Conservation (phyloP, 1,284 basidiomycete species). For the Fistulinella staudtii region DNA sequence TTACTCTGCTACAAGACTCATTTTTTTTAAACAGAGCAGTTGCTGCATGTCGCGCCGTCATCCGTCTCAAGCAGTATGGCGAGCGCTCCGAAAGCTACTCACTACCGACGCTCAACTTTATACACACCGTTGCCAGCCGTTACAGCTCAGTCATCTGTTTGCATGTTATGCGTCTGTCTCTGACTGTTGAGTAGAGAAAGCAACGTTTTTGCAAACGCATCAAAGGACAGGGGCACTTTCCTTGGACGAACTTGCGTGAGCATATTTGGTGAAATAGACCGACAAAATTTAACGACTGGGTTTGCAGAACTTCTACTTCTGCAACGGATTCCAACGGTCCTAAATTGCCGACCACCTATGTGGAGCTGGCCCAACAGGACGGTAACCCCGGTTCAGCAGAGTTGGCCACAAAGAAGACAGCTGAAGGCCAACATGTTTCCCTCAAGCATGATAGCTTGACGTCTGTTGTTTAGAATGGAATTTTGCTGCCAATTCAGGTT, state of each 20-base stretch:
- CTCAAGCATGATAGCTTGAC: slow-evolving; percentile 2
- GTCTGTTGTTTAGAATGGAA: slow-evolving; percentile 11
- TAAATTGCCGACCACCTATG: slow-evolving; percentile 18
- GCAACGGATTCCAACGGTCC: slow-evolving; percentile 8
- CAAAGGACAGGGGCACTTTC: slow-evolving; percentile 11
- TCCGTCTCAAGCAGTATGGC: slow-evolving; percentile 50
- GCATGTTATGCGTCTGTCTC: not conserved
- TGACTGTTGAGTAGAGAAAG: slow-evolving; percentile 21
- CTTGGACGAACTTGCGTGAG: slow-evolving; percentile 23
- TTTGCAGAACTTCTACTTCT: slow-evolving; percentile 10
- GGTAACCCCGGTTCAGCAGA: slow-evolving; percentile 5
- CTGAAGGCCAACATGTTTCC: slow-evolving; percentile 4
- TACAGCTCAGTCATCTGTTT: slow-evolving; percentile 13
- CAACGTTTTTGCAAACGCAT: slow-evolving; percentile 8
- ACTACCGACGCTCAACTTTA: slow-evolving; percentile 23
- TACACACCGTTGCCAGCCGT: slow-evolving; percentile 18
- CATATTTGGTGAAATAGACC: not conserved
- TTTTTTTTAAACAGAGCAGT: slow-evolving; percentile 12
- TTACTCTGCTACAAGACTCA: slow-evolving; percentile 2
- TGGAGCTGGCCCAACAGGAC: slow-evolving; percentile 10
- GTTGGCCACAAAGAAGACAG: slow-evolving; percentile 8
- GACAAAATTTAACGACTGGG: not conserved
- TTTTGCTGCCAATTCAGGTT: too few relatives aligned
- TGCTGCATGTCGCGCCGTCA: slow-evolving; percentile 61
- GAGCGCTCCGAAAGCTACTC: slow-evolving; percentile 19